Evolutionary conservation across 2,329 filamentous ascomycete species (phyloP).

Genomic region (Orbilia brochopaga): DNA sequence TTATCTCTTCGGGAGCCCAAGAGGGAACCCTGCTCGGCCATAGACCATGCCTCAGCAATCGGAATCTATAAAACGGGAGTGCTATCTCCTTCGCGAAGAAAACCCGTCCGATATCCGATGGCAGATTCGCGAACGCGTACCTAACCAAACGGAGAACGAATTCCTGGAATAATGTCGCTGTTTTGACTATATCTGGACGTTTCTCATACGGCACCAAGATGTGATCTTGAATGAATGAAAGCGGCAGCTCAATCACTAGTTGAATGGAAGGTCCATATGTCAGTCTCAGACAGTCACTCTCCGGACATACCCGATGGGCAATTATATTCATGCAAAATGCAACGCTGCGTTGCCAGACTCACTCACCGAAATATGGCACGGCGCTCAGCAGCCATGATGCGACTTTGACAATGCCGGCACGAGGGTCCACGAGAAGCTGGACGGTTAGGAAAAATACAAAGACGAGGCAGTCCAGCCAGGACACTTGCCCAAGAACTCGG

Average conservation of each 20-base stretch:
- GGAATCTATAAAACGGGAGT: slow-evolving; percentile 75
- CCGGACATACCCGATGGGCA: background rate
- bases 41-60: slow-evolving; percentile 73
- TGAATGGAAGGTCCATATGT: background rate
- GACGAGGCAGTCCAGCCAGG: slow-evolving; percentile 74
- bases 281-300: background rate
- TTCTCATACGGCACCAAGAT: slow-evolving; percentile 61
- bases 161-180: slow-evolving; percentile 76
- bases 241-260: slow-evolving; percentile 68
- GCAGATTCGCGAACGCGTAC: slow-evolving; percentile 76
- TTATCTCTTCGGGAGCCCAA: slow-evolving; percentile 62
- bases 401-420: slow-evolving; percentile 68
- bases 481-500: slow-evolving; percentile 78
- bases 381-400: slow-evolving; percentile 66
- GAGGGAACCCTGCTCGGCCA: slow-evolving; percentile 57
- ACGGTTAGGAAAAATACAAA: slow-evolving; percentile 75
- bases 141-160: slow-evolving; percentile 77
- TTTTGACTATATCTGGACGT: slow-evolving; percentile 69
- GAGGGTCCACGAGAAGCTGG: slow-evolving; percentile 69
- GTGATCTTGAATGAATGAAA: slow-evolving; percentile 66
- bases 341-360: slow-evolving; percentile 5
- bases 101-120: slow-evolving; percentile 71
- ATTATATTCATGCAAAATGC: slow-evolving; percentile 13
- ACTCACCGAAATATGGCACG: slow-evolving; percentile 73
- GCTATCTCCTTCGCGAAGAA: slow-evolving; percentile 79